Percentiles rank a stretch among this genome's conserved stretches.
Evolutionary conservation across 2,329 filamentous ascomycete species (phyloP).

Genomic region (Aspergillus pseudoviridinutans): DNA sequence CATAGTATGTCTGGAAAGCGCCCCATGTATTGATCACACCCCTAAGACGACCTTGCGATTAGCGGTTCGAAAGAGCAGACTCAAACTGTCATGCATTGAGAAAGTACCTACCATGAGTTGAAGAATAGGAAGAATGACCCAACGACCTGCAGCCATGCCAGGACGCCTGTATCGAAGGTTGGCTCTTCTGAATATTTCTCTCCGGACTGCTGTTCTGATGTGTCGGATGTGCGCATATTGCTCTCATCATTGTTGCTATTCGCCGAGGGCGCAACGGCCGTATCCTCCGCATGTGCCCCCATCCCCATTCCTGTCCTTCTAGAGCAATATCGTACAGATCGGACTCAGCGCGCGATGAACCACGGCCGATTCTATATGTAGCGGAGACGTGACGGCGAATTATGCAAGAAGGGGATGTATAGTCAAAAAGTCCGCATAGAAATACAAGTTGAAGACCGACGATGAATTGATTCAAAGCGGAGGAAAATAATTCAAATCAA

Average conservation of each 20-base stretch:
- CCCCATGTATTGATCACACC: constrained; percentile 52
- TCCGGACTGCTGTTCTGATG: constrained; percentile 9
- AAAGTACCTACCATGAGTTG: constrained; percentile 45
- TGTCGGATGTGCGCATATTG: constrained; percentile 3
- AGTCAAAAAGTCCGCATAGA: not conserved
- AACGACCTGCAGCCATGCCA: constrained; percentile 45
- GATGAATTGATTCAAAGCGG: not conserved
- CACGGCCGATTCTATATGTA: too few species aligned
- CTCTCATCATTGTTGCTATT: constrained; percentile 13
- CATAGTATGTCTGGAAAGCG: constrained; percentile 53
- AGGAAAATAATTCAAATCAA: not conserved
- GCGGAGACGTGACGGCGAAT: too few species aligned
- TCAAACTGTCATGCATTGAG: not conserved
- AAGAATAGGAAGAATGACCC: constrained; percentile 47
- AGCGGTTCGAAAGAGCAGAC: constrained; percentile 4
- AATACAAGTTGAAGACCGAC: not conserved
- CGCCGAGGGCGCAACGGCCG: constrained; percentile 10
- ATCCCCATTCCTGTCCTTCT: constrained; percentile 6
- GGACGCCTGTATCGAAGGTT: constrained; percentile 33
- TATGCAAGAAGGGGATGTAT: not conserved
- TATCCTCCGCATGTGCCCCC: constrained; percentile 25
- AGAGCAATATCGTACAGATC: constrained; percentile 6
- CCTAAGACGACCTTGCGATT: constrained; percentile 25
- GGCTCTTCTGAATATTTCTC: constrained; percentile 22
- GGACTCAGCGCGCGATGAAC: not conserved